Percentiles rank a stretch among this genome's conserved stretches.
These are phyloP conservation scores for Colletotrichum sp. DNA, from an alignment of 2,329 filamentous ascomycete species.

Conservation along the genomic window DNA sequence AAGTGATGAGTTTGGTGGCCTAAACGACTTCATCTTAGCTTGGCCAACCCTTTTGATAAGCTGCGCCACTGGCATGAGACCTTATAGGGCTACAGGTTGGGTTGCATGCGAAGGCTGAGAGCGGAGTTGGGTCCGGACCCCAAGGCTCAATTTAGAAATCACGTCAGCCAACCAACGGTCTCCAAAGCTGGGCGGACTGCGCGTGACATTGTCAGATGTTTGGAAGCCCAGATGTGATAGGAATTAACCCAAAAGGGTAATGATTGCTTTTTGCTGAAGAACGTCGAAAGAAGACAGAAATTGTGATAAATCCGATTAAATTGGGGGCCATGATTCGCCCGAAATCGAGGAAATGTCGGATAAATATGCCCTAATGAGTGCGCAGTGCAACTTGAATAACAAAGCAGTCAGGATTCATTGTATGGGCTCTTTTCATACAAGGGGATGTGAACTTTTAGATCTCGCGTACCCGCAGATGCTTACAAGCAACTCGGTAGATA, in stretches of 20 bases:
- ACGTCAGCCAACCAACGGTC: background rate
- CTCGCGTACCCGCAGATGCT: too few relatives aligned
- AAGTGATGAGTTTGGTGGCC: background rate
- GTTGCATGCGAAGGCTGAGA: background rate
- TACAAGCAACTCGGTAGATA: too few relatives aligned
- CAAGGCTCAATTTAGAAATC: background rate
- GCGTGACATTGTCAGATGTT: background rate
- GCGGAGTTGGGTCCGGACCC: background rate
- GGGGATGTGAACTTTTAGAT: too few relatives aligned
- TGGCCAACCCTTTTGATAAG: background rate
- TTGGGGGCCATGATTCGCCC: background rate
- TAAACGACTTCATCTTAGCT: background rate
- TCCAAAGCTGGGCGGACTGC: background rate
- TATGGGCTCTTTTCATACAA: too few relatives aligned
- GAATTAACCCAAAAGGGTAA: background rate
- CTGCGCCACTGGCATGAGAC: background rate
- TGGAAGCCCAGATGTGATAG: background rate
- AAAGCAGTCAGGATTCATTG: rapidly evolving
- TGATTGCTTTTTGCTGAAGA: background rate
- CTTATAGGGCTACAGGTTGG: background rate
- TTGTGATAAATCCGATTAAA: rapidly evolving
- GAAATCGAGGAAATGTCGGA: background rate
- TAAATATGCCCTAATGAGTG: rapidly evolving
- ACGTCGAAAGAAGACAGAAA: background rate
- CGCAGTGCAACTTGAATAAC: too few relatives aligned